These are phyloP conservation scores for Antitrichia curtipendula DNA, from an alignment of 225 moss, liverwort and hornwort species.

Conservation along the genomic window DNA sequence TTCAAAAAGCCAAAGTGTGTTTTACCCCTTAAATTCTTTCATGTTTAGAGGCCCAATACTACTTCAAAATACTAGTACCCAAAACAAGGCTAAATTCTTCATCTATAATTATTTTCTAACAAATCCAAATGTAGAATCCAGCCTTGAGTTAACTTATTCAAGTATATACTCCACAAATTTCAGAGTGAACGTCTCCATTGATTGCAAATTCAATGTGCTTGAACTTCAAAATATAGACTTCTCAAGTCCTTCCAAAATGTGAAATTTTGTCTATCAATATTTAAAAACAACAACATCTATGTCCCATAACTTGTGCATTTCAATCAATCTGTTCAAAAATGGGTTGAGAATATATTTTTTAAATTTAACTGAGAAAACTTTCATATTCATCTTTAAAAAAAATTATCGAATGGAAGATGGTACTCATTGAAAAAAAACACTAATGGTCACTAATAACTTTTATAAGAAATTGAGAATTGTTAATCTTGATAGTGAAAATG, in stretches of 20 bases:
- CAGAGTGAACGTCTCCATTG: not conserved
- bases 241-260: fast-evolving
- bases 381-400: not conserved
- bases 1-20: not conserved
- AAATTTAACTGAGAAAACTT: not conserved
- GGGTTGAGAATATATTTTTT: not conserved
- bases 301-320: fast-evolving
- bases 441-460: not conserved
- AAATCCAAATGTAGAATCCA: fast-evolving
- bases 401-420: fast-evolving
- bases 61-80: not conserved
- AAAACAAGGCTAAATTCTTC: not conserved
- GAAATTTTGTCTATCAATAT: not conserved
- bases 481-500: not conserved
- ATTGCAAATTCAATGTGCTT: too few species aligned
- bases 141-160: not conserved
- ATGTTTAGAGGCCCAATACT: not conserved
- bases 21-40: not conserved
- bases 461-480: not conserved
- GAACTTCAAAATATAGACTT: not conserved
- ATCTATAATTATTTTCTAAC: not conserved
- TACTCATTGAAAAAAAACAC: not conserved
- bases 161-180: not conserved
- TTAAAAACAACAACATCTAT: too few species aligned
- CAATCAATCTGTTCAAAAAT: not conserved